Conservation (phyloP, 129 eudicot species). For the Helichrysum umbraculigerum region DNA sequence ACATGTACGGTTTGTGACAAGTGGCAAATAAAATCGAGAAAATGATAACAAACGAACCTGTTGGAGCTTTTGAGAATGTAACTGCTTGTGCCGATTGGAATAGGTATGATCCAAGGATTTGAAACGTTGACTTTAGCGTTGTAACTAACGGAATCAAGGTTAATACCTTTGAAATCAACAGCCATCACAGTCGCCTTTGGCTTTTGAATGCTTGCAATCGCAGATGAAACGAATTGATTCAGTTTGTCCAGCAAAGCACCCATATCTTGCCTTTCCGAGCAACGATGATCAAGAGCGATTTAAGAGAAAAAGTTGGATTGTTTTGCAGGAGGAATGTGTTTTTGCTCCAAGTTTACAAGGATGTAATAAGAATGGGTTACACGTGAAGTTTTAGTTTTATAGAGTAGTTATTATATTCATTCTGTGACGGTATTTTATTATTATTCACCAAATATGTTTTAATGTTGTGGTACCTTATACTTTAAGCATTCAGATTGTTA, state of each 20-base stretch:
- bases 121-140: constrained; percentile 33
- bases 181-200: constrained; percentile 30
- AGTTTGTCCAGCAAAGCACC: constrained; percentile 24
- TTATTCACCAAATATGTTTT: neutral
- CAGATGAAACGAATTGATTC: constrained; percentile 23
- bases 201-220: constrained; percentile 31
- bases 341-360: neutral
- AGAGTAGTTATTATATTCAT: neutral
- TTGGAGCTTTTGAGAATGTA: constrained; percentile 38
- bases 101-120: constrained; percentile 30
- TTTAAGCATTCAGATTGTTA: neutral
- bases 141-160: constrained; percentile 19
- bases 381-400: neutral
- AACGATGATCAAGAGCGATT: neutral
- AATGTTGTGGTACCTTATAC: neutral
- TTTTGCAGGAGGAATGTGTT: constrained; percentile 1
- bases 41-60: constrained; percentile 30
- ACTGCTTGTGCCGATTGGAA: constrained; percentile 35
- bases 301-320: constrained; percentile 2
- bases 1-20: neutral
- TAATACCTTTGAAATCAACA: constrained; percentile 22
- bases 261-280: constrained; percentile 19
- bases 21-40: neutral
- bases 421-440: neutral
- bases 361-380: neutral